Evolutionary conservation across 768 basidiomycete genomes (phyloP).

Genomic region (Sistotremastrum suecicum): DNA sequence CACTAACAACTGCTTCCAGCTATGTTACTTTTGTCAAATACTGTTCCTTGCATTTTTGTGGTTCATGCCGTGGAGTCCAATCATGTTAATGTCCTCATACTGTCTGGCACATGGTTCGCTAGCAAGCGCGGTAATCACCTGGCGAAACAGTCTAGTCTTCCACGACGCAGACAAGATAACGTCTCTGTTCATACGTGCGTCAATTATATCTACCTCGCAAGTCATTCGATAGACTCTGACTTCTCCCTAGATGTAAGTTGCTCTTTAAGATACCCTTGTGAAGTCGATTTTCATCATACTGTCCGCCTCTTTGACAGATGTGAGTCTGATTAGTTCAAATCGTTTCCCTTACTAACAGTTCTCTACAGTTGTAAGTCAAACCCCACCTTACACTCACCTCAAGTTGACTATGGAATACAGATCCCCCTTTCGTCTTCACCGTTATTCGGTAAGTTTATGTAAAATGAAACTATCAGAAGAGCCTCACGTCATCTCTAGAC

Average conservation of each 20-base stretch:
- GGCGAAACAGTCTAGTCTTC: conserved; percentile 97
- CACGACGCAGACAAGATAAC: conserved; percentile 96
- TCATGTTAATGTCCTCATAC: conserved; percentile 85
- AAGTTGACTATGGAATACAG: conserved; percentile 36
- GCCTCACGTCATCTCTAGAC: conserved; percentile 29
- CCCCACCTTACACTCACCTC: too few species aligned
- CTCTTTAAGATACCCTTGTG: too few species aligned
- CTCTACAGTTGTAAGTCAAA: too few species aligned
- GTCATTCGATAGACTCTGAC: too few species aligned
- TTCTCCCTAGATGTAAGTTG: too few species aligned
- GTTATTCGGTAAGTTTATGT: conserved; percentile 57
- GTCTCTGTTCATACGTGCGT: conserved; percentile 63
- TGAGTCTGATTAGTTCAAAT: too few species aligned
- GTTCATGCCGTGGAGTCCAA: conserved; percentile 63
- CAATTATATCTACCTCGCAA: too few species aligned
- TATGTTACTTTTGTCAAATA: conserved; percentile 89
- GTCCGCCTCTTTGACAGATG: too few species aligned
- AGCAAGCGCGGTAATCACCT: conserved; percentile 91
- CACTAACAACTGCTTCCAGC: conserved; percentile 8
- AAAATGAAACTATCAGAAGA: neutral
- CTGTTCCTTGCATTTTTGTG: conserved; percentile 89
- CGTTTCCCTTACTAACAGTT: too few species aligned
- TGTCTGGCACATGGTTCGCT: conserved; percentile 83
- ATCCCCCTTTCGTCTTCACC: conserved; percentile 81
- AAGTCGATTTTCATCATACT: too few species aligned